Base-by-base conservation (phyloP, 306 rosid species). In the Glycine tomentella region DNA sequence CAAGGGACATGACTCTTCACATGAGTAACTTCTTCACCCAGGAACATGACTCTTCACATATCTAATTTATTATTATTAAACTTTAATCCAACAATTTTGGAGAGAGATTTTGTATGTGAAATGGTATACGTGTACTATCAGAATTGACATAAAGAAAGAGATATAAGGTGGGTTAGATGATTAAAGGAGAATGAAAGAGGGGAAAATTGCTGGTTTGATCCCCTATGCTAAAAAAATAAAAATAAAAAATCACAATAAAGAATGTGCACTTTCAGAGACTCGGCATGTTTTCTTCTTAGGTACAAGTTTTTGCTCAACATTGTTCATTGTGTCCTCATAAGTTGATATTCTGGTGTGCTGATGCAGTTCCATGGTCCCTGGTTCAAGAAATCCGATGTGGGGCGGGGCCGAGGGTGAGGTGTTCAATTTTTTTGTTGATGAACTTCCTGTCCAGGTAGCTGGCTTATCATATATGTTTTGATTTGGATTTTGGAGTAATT, bases 311-410 rank as follows among this genome's bases (percentile, higher is more conserved):
- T 63, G 34, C 53, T 66, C 38, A 45, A 2, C 25, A 31, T 82
- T 69, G 57, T 82, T 66, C 75, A 53, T 67, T 74, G 65, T 51
- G 16, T 31, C n/a, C 38, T 13, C 15, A 58, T 81, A 55, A 76
- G 81, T 62, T 88, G 59, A 69, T 64, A 77, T 78, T 74, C 49
- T 88, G 86, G 84, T 80, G 76, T 85, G 53, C 36, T 33, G 66
- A 44, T 86, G 91, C 93, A 95, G 99, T 85, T 95, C 99, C 72
- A 95, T 95, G 99, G 91, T 95, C 86, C 99, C 99, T 75, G 97
- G 99, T 88, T 95, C 97, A 80, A 93, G 99, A 91, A 95, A 95
- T 91, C 99, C 99, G 66, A 89, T 93, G 99, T 95, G 99, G 99
- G 99, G 31, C 2, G 31, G 31, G 31, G 31, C 1, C 31, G 2